Evolutionary conservation across 2,329 filamentous ascomycete genomes (phyloP).

Genomic region (Diaporthe batatas): DNA sequence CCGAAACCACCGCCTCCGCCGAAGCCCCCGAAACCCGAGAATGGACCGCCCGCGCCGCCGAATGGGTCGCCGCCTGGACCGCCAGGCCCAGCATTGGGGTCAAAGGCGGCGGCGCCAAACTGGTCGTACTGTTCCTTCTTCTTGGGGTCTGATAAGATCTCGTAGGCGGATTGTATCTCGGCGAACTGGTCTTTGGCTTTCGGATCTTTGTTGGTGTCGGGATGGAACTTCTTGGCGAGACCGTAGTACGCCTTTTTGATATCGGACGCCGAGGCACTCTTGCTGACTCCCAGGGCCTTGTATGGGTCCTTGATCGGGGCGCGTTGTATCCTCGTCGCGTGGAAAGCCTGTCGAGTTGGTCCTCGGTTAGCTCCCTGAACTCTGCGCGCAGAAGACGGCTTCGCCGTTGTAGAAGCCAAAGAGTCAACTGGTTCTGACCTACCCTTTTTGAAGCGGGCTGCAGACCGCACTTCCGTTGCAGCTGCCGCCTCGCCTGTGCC

Average conservation of each 20-base stretch:
- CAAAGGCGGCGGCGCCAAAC: slow-evolving; percentile 89
- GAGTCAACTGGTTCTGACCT: background rate
- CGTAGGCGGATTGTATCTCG: slow-evolving; percentile 94
- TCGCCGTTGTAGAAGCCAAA: background rate
- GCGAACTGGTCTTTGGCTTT: slow-evolving; percentile 95
- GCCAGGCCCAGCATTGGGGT: slow-evolving; percentile 77
- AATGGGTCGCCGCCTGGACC: slow-evolving; percentile 72
- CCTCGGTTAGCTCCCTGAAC: slow-evolving; percentile 18
- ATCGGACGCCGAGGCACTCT: slow-evolving; percentile 83
- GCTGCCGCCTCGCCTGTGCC: slow-evolving; percentile 40
- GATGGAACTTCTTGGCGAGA: slow-evolving; percentile 96
- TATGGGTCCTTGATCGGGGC: slow-evolving; percentile 83
- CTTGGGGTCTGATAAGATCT: slow-evolving; percentile 90
- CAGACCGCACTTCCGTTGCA: slow-evolving; percentile 30
- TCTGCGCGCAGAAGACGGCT: background rate
- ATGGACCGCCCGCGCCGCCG: slow-evolving; percentile 74
- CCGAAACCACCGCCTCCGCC: slow-evolving; percentile 74
- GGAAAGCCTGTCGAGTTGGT: slow-evolving; percentile 62
- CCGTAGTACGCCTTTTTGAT: slow-evolving; percentile 99
- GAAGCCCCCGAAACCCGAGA: slow-evolving; percentile 66
- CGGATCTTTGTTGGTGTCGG: slow-evolving; percentile 96
- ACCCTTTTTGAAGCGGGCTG: slow-evolving; percentile 36
- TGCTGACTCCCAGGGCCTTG: slow-evolving; percentile 84
- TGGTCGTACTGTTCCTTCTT: slow-evolving; percentile 95
- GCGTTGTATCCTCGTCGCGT: slow-evolving; percentile 66